Percentiles rank a stretch among this genome's conserved stretches.
Conservation (phyloP, 768 basidiomycete genomes). For the Calocybe indica region DNA sequence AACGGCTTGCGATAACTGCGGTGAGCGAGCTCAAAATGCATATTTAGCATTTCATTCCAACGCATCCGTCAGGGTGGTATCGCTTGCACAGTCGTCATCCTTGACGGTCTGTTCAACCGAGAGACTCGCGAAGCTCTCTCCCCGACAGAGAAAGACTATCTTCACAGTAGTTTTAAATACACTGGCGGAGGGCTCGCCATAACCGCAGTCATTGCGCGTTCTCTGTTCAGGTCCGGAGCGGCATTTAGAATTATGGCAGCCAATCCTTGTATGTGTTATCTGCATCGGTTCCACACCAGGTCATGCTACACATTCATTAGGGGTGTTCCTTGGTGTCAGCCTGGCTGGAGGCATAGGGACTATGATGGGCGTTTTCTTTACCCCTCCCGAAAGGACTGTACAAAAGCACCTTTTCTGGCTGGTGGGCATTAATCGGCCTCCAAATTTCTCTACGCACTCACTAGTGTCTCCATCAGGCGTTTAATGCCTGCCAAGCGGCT, state of each 20-base stretch:
- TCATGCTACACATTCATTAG: constrained; percentile 23
- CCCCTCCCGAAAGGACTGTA: constrained; percentile 67
- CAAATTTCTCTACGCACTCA: not conserved
- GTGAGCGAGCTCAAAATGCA: constrained; percentile 24
- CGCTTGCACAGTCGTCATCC: constrained; percentile 59
- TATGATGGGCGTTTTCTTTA: constrained; percentile 81
- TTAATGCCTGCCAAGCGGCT: constrained; percentile 83
- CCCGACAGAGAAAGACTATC: constrained; percentile 54
- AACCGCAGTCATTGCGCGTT: constrained; percentile 76
- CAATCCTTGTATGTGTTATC: constrained; percentile 63
- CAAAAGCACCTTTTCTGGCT: constrained; percentile 83
- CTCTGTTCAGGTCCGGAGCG: constrained; percentile 63
- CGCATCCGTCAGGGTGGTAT: constrained; percentile 51
- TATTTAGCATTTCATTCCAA: not conserved
- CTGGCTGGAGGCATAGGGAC: constrained; percentile 74
- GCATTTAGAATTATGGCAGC: constrained; percentile 74
- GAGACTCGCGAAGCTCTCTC: constrained; percentile 71
- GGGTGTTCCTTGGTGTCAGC: constrained; percentile 79
- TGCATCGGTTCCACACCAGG: not conserved
- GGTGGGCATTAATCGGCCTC: constrained; percentile 31
- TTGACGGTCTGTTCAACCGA: constrained; percentile 66
- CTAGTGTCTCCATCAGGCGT: constrained; percentile 36
- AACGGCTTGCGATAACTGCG: constrained; percentile 39
- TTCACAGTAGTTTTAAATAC: constrained; percentile 78
- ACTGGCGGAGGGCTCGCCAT: constrained; percentile 75